Evolutionary conservation across 768 basidiomycete genomes (phyloP), one percentile per base, ranked within the genome.

Genomic region (Termitomyces sp.): DNA sequence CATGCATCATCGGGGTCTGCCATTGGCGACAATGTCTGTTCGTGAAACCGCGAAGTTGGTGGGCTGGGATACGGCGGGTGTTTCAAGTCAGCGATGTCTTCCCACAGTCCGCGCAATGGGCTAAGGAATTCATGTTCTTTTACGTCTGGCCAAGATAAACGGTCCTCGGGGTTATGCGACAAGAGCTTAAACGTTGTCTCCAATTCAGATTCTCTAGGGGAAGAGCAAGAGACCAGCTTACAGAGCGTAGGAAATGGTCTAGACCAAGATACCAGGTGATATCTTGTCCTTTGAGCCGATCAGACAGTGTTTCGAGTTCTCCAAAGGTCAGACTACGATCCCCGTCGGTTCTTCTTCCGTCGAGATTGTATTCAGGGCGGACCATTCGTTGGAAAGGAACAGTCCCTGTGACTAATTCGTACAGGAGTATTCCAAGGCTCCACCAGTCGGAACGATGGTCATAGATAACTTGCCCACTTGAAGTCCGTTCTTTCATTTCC

Each of bases 381-480:
- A 41, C 41, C 15, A 46, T 24, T 11, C 34, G 48, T 15, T 53
- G 42, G 30, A 67, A 69, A 16, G 69, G 68, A n/a, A 66, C 56
- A n/a, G 48, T 52, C 9, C 72, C 74, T 15, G 67, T 70, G 8
- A 65, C 66, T 22, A 75, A 44, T 59, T 75, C 75, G 37, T 72
- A 70, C 24, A 75, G 53, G 18, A 70, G 53, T 6, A 72, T 56
- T 4, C 75, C 75, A 1, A 76, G 59, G 58, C 72, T 72, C 71
- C 74, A 76, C 71, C 73, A 76, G 58, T 76, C 75, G 3, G 68
- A 69, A 15, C 67, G 65, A 33, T 70, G 63, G 37, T 72, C 70
- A 46, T 74, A 74, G 20, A 69, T 65, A 4, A 75, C 59, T 1
- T 65, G 52, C 6, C 69, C 70, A 4, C 66, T 60, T 8, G 45